Evolutionary conservation across 73 alveolate species (phyloP), one percentile per base, ranked within the genome.

Genomic region (Tetrahymena elliotti): DNA sequence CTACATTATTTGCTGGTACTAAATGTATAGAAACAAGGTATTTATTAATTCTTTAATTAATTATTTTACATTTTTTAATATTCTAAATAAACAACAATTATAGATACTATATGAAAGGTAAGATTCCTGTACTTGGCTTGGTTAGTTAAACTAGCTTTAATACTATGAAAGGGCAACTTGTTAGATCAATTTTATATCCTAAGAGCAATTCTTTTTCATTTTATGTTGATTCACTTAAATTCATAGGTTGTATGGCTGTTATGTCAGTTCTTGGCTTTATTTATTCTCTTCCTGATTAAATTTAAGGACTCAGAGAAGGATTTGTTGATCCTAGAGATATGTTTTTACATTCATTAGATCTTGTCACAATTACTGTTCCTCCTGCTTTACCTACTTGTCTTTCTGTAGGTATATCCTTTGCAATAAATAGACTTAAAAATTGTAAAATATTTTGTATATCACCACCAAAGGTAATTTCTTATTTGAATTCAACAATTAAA

Each of bases 371-470:
- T 22, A 98, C 99, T 18, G 99, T 98, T 18, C 99, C 99, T 12
- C 99, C 99, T 33, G 99, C 99, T 10, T 95, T 98, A 1, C 99
- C 99, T 33, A 99, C 99, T 22, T 98, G 99, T 93, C 94, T 98
- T 94, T 97, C 99, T 7, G 97, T 98, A 31, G 99, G 99, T 52
- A 97, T 97, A 35, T 97, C 99, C 13, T 97, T 97, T 93, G 99
- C 99, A 20, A 83, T 98, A 15, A 36, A 93, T 6, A 97, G 99
- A 95, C 95, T 98, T 27, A 96, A 96, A 94, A 97, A 97, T 83
- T 97, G 96, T 52, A 52, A 97, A 47, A 98, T 98, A 41, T 98
- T 94, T 97, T 98, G 99, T 83, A 98, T 98, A 39, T 97, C 98
- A 8, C 99, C 99, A 38, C 98, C 98, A 39, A 96, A 98, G 52